Evolutionary conservation across 441 rosid genomes (phyloP).

Genomic region (Erodium texanum): DNA sequence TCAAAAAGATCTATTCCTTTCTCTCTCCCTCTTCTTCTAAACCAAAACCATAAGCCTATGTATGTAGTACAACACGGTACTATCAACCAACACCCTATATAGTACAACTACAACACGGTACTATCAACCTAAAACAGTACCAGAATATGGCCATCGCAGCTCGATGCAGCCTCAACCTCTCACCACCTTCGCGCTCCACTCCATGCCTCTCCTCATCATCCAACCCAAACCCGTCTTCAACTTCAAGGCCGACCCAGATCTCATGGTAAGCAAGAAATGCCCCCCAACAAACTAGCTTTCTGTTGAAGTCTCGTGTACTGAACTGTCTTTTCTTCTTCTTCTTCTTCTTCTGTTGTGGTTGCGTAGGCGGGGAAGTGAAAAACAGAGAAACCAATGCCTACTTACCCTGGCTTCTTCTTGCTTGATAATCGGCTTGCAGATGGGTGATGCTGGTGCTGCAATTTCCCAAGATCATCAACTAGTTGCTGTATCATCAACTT

Average conservation of each 20-base stretch:
- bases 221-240: no score
- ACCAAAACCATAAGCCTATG: neutral
- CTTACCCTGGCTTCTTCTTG: conserved; percentile 20
- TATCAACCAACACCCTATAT: neutral
- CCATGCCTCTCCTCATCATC: neutral
- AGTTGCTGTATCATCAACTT: no score
- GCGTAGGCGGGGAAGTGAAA: conserved; percentile 18
- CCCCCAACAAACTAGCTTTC: neutral
- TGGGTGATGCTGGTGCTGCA: neutral
- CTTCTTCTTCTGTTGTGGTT: neutral
- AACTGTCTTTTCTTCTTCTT: neutral
- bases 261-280: neutral
- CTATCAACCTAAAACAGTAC: neutral
- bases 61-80: no score
- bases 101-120: neutral
- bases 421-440: conserved; percentile 23
- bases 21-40: neutral
- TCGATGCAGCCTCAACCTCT: conserved; percentile 4
- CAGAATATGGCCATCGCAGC: neutral
- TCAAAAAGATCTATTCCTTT: neutral
- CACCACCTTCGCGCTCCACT: neutral
- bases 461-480: no score
- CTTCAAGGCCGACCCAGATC: neutral
- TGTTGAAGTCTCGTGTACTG: no score
- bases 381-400: conserved; percentile 19